Base-by-base conservation (phyloP, 2,329 filamentous ascomycete genomes). In the Septoria linicola region DNA sequence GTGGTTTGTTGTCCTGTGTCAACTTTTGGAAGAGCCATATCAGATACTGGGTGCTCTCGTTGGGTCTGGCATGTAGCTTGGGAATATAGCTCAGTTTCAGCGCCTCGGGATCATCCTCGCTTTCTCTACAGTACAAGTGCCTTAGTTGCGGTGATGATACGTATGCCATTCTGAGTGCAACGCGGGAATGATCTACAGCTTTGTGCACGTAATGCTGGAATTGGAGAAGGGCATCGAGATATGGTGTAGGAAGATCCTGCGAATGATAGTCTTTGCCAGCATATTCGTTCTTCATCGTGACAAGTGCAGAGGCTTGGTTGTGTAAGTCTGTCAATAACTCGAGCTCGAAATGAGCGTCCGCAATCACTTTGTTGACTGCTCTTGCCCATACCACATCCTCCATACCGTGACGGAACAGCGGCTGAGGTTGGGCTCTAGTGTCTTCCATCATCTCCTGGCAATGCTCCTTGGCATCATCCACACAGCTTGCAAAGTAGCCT, bases 1-100 rank as follows among this genome's bases (percentile, higher is more conserved):
- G 53, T 44, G 1, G 55, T 2, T 63, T 13, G 0, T 64, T 63
- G 32, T 72, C 67, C 36, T 74, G 70, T 64, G 3, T 49, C 4
- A 54, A 20, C 10, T 27, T 36, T n/a, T 14, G 46, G 13, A 50
- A 2, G 11, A 54, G 47, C 35, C 37, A 54, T 2, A 48, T 14
- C 8, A 48, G 13, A 8, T 37, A 11, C n/a, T 14, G 7, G 13
- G 36, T 36, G 3, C 19, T 16, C 7, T 42, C 31, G 10, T 37
- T 13, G 3, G 46, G 17, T 10, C 32, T 8, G 4, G 20, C 34
- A 14, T 32, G 34, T 5, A n/a, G 20, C 20, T 42, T 41, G 3
- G 27, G 25, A 5, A 13, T 13, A 13, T 31, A 17, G 14, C 8
- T 16, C 10, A 17, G 31, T 2, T 35, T 10, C 3, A 14, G 17